Evolutionary conservation across 805 yeast species (phyloP).

Genomic region (Brettanomyces naardenensis): DNA sequence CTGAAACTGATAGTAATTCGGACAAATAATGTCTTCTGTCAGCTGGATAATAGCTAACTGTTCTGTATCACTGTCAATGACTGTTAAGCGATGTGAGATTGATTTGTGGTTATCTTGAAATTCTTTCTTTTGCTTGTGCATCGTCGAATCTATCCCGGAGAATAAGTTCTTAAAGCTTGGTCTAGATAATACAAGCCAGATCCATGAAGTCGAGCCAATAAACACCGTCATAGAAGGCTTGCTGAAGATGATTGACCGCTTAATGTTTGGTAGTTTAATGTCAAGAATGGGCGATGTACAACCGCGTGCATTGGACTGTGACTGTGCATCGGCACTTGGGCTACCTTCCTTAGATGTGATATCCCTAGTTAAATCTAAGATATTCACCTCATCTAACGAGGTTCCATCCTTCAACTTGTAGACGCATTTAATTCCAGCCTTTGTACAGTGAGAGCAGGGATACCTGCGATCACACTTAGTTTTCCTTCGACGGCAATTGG

Average conservation of each 20-base stretch:
- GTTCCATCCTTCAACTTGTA: too few relatives aligned
- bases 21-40: constrained; percentile 2
- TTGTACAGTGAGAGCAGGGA: constrained; percentile 12
- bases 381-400: too few relatives aligned
- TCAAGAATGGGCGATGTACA: neutral
- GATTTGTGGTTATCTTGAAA: constrained; percentile 5
- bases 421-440: constrained; percentile 1
- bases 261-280: neutral
- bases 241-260: neutral
- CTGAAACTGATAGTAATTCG: constrained; percentile 5
- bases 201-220: neutral
- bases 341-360: too few relatives aligned
- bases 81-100: too few relatives aligned
- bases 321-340: too few relatives aligned
- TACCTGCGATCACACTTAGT: constrained; percentile 11
- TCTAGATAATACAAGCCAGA: neutral
- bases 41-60: neutral
- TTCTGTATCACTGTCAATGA: neutral
- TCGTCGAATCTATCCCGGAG: neutral
- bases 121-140: constrained; percentile 1
- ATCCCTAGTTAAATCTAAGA: too few relatives aligned
- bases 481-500: constrained; percentile 9
- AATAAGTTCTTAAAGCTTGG: neutral
- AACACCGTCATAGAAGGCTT: constrained; percentile 1
- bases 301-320: too few relatives aligned